Evolutionary conservation across 441 rosid species (phyloP).

Genomic region (Omphalea diandra): DNA sequence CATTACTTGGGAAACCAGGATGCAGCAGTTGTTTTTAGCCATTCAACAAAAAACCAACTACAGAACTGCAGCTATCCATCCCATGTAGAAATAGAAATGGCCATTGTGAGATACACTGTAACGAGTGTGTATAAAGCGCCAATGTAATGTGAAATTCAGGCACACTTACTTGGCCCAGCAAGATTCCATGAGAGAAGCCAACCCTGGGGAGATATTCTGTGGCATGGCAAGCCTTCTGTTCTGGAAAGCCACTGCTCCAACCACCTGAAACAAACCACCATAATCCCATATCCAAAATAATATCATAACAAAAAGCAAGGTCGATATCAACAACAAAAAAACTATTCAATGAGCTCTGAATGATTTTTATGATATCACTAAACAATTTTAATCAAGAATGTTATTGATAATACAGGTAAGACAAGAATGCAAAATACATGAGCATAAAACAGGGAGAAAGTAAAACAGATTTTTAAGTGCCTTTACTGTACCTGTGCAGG

Average conservation of each 20-base stretch:
- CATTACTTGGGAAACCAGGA: not conserved
- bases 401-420: not conserved
- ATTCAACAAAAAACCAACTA: not conserved
- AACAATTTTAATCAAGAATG: not conserved
- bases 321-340: too few species aligned
- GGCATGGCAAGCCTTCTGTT: slow-evolving; percentile 87
- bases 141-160: not conserved
- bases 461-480: not conserved
- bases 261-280: slow-evolving; percentile 53
- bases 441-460: not conserved
- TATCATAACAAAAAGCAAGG: not conserved
- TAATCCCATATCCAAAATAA: not conserved
- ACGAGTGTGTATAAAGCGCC: too few species aligned
- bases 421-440: not conserved
- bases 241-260: slow-evolving; percentile 98
- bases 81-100: not conserved
- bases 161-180: slow-evolving; percentile 88
- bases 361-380: not conserved
- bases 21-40: not conserved
- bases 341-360: not conserved
- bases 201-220: slow-evolving; percentile 56
- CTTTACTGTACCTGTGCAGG: slow-evolving; percentile 72
- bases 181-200: slow-evolving; percentile 93
- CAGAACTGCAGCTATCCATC: not conserved
- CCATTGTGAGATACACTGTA: not conserved